A percentile compares a stretch with the other conserved stretches of the same genome.
These are phyloP conservation scores for Sclerotiophoma versabilis DNA, from an alignment of 2,329 filamentous ascomycete species.

Conservation along the genomic window DNA sequence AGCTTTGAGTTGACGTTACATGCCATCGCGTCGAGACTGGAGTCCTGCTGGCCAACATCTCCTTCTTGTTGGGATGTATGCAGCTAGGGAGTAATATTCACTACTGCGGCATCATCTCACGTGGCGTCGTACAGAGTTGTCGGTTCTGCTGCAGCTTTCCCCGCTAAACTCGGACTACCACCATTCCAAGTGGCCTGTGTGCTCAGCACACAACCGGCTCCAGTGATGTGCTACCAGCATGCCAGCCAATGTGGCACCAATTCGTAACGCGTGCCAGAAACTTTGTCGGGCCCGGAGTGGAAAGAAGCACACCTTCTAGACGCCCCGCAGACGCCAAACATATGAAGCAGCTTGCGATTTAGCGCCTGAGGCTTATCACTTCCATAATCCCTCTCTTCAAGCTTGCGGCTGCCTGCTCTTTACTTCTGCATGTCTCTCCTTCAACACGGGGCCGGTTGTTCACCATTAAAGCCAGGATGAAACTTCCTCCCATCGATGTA, in stretches of 20 bases:
- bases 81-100: not conserved
- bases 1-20: not conserved
- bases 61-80: not conserved
- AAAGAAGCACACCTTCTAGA: slow-evolving; percentile 1
- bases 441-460: slow-evolving; percentile 1
- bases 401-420: slow-evolving; percentile 2
- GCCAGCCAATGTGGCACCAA: slow-evolving; percentile 15
- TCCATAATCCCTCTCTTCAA: slow-evolving; percentile 3
- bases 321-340: slow-evolving; percentile 15
- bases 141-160: slow-evolving; percentile 2
- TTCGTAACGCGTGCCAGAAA: slow-evolving; percentile 6
- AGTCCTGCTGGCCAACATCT: not conserved
- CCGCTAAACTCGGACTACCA: not conserved
- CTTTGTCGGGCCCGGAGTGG: slow-evolving; percentile 7
- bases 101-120: slow-evolving; percentile 10
- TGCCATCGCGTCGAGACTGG: not conserved
- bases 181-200: not conserved
- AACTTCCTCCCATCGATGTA: slow-evolving; percentile 41
- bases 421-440: slow-evolving; percentile 16
- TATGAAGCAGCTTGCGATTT: slow-evolving; percentile 10
- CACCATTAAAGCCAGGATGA: slow-evolving; percentile 30
- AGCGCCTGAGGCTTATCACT: slow-evolving; percentile 14
- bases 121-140: slow-evolving; percentile 1
- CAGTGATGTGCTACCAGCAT: slow-evolving; percentile 17
- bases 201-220: slow-evolving; percentile 1